Percentiles rank a stretch among this genome's conserved stretches.
Conservation (phyloP, 768 basidiomycete species). For the Tricholoma furcatifolium region DNA sequence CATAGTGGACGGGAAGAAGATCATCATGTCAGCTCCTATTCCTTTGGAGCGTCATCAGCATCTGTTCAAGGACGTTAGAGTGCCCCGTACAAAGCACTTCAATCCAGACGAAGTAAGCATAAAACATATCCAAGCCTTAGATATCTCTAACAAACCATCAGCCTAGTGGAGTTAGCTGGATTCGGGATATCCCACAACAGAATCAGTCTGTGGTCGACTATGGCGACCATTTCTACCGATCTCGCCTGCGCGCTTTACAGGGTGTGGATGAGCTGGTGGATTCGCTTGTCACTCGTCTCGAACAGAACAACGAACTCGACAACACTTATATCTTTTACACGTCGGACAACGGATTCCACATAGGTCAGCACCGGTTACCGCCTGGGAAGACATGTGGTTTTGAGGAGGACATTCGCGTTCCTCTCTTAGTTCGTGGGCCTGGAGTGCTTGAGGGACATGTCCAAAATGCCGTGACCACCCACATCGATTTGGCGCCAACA, state of each 20-base stretch:
- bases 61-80: not conserved
- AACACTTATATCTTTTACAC: slow-evolving; percentile 1
- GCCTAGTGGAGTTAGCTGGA: not conserved
- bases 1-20: not conserved
- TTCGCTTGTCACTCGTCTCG: not conserved
- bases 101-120: not conserved
- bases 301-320: not conserved
- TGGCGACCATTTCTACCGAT: not conserved
- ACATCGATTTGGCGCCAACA: slow-evolving; percentile 1
- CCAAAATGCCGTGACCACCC: not conserved
- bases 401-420: slow-evolving; percentile 1
- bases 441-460: not conserved
- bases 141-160: not conserved
- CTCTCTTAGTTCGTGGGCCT: not conserved
- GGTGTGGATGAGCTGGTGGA: not conserved
- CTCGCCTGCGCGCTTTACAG: not conserved
- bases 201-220: not conserved
- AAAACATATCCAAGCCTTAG: not conserved
- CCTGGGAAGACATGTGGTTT: not conserved
- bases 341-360: slow-evolving; percentile 1
- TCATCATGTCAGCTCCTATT: not conserved
- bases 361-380: not conserved
- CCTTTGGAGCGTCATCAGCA: not conserved
- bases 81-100: not conserved
- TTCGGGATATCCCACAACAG: not conserved